These are phyloP conservation scores for Suhomyces pyralidae DNA, from an alignment of 805 yeast species.

Conservation along the genomic window DNA sequence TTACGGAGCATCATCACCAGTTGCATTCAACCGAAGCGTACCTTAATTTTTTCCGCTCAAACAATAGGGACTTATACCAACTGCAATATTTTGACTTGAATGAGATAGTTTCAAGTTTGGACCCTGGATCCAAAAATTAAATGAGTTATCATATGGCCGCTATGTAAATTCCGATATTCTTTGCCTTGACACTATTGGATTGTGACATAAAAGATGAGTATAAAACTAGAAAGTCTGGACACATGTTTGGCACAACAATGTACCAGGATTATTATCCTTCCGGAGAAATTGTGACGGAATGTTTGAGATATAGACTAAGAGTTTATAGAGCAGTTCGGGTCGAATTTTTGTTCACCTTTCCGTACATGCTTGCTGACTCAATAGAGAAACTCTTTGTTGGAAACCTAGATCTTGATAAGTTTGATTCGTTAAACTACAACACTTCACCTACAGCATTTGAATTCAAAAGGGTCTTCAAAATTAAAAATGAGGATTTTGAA, in stretches of 20 bases:
- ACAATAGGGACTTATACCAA: slow-evolving; percentile 4
- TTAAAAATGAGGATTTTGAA: not conserved
- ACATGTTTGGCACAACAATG: slow-evolving; percentile 6
- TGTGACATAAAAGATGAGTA: not conserved
- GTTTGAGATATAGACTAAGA: slow-evolving; percentile 5
- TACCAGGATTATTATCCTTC: slow-evolving; percentile 9
- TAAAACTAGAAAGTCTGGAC: slow-evolving; percentile 2
- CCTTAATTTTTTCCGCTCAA: not conserved
- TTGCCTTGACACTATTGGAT: slow-evolving; percentile 2
- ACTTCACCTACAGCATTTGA: not conserved
- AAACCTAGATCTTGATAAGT: slow-evolving; percentile 1
- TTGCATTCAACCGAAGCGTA: slow-evolving; percentile 1
- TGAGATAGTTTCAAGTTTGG: slow-evolving; percentile 7
- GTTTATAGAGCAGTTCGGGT: slow-evolving; percentile 4
- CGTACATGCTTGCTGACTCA: slow-evolving; percentile 1
- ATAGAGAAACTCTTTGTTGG: slow-evolving; percentile 5
- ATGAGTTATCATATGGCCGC: slow-evolving; percentile 2
- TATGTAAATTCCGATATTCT: slow-evolving; percentile 6
- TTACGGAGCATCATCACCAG: not conserved
- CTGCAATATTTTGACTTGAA: slow-evolving; percentile 3
- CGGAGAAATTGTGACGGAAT: slow-evolving; percentile 9
- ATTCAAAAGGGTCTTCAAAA: slow-evolving; percentile 3
- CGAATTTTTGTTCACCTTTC: slow-evolving; percentile 6
- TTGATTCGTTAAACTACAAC: slow-evolving; percentile 3
- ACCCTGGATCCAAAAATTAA: slow-evolving; percentile 8